Evolutionary conservation across 176 grass and related monocot genomes (phyloP).

Genomic region (Oryza punctata): DNA sequence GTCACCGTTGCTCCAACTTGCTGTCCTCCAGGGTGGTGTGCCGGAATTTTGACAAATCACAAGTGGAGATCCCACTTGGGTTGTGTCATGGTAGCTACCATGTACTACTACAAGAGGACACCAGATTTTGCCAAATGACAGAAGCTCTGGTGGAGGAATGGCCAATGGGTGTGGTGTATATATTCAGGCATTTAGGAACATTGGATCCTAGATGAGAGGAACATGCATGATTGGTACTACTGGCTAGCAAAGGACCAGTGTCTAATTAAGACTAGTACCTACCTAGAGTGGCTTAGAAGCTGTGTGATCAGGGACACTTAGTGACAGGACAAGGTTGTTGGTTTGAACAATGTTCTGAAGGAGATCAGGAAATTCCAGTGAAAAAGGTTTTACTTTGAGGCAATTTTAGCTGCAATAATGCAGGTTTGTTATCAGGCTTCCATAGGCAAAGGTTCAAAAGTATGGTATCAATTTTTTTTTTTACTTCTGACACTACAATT

Average conservation of each 20-base stretch:
- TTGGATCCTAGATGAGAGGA: constrained; percentile 48
- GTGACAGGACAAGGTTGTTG: background rate
- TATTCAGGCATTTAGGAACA: constrained; percentile 4
- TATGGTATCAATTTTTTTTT: background rate
- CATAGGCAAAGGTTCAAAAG: background rate
- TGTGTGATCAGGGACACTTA: background rate
- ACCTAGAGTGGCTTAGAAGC: constrained; percentile 1
- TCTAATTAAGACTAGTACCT: constrained; percentile 5
- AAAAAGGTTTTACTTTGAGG: background rate
- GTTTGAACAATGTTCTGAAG: background rate
- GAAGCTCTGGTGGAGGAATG: background rate
- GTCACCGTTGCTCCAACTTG: constrained; percentile 14
- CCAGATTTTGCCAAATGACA: background rate
- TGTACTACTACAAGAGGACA: background rate
- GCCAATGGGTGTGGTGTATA: background rate
- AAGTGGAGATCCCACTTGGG: constrained; percentile 16
- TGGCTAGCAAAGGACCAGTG: constrained; percentile 42
- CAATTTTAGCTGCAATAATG: background rate
- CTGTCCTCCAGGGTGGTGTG: background rate
- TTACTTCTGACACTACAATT: background rate
- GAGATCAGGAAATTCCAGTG: background rate
- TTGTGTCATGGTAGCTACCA: constrained; percentile 15
- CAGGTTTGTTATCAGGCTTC: background rate
- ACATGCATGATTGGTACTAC: constrained; percentile 39
- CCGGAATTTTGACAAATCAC: background rate